A percentile compares a stretch with the other conserved stretches of the same genome.
Evolutionary conservation across 768 basidiomycete genomes (phyloP).

Genomic region (Serpula lacrymans): DNA sequence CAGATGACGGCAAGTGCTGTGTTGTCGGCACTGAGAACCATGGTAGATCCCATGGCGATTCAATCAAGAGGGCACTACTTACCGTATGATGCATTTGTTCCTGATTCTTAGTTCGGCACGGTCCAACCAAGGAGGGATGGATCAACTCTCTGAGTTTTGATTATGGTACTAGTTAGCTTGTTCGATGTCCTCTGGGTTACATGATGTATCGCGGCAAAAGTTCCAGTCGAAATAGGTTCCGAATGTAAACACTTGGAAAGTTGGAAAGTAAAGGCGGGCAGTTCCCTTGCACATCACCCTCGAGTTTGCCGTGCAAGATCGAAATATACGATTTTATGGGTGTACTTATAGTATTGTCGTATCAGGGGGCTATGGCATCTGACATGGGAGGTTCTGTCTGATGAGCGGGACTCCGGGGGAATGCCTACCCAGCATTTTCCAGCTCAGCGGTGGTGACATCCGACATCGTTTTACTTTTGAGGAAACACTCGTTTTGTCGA

Average conservation of each 20-base stretch:
- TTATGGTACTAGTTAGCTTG: too few species aligned
- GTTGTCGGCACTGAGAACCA: conserved; percentile 69
- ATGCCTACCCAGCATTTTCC: too few species aligned
- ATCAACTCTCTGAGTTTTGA: too few species aligned
- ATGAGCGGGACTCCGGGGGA: too few species aligned
- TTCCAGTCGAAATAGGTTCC: not conserved
- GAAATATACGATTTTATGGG: too few species aligned
- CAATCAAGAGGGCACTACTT: conserved; percentile 25
- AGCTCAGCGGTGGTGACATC: too few species aligned
- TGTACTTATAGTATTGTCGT: not conserved
- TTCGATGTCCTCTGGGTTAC: not conserved
- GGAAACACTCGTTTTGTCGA: too few species aligned
- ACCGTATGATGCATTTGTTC: conserved; percentile 25
- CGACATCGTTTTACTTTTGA: too few species aligned
- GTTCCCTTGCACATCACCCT: too few species aligned
- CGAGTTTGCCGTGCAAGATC: too few species aligned
- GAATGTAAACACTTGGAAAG: not conserved
- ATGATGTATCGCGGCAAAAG: conserved; percentile 1
- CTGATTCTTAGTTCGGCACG: conserved; percentile 15
- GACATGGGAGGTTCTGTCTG: not conserved
- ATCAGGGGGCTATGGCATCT: not conserved
- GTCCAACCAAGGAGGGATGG: too few species aligned
- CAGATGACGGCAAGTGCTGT: conserved; percentile 92
- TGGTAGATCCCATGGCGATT: conserved; percentile 63
- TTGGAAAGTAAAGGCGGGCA: not conserved